phyloP scores from a whole-genome alignment of 345 rosid species.

The Hibiscus mutabilis region DNA sequence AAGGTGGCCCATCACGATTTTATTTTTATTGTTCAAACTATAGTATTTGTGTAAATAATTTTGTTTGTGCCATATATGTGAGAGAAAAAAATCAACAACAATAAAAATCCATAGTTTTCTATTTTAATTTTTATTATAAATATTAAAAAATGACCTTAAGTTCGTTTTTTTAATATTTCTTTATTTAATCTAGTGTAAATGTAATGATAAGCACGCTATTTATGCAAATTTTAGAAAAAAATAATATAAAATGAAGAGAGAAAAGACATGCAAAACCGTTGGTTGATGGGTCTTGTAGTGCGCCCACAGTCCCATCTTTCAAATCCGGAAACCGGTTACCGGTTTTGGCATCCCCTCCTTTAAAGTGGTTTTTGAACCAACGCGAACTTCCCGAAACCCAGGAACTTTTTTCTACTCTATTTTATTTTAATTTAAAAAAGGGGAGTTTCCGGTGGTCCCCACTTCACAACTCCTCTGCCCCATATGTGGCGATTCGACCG shows the following conservation, averaged over 20 bases:
- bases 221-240: not conserved
- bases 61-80: too few relatives aligned
- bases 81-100: too few relatives aligned
- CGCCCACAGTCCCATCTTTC: constrained; percentile 39
- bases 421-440: not conserved
- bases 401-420: constrained; percentile 28
- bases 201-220: constrained; percentile 23
- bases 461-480: not conserved
- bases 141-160: too few relatives aligned
- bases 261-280: constrained; percentile 27
- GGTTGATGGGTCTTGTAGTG: constrained; percentile 22
- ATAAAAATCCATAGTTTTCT: too few relatives aligned
- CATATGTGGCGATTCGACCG: constrained; percentile 90
- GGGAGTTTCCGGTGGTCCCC: constrained; percentile 25
- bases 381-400: constrained; percentile 55
- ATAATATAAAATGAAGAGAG: not conserved
- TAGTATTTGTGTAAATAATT: too few relatives aligned
- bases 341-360: constrained; percentile 13
- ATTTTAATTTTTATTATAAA: too few relatives aligned
- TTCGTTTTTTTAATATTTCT: not conserved
- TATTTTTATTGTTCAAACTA: too few relatives aligned
- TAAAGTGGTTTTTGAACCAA: constrained; percentile 24
- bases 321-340: constrained; percentile 40
- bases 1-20: too few relatives aligned
- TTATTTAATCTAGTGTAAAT: not conserved